These are phyloP conservation scores for Chrysanthemum seticuspe DNA, from an alignment of 129 eudicot species.

Conservation along the genomic window DNA sequence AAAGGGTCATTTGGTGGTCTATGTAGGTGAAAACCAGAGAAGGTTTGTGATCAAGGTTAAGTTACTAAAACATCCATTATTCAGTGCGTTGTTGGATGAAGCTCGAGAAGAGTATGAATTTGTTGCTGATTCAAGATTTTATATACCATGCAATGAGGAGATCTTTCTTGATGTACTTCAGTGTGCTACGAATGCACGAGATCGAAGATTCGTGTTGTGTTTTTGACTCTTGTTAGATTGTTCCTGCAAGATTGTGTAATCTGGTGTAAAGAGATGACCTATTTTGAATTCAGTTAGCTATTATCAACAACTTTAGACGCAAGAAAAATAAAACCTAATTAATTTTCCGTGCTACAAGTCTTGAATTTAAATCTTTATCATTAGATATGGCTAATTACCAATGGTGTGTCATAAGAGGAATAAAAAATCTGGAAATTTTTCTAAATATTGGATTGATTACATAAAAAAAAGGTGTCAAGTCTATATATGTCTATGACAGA, in stretches of 20 bases:
- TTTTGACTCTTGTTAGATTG: slow-evolving; percentile 26
- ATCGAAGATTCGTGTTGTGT: slow-evolving; percentile 30
- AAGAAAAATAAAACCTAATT: slow-evolving; percentile 11
- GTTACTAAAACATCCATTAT: slow-evolving; percentile 71
- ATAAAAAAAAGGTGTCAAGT: too few species aligned
- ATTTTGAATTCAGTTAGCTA: neutral
- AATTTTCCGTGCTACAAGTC: neutral
- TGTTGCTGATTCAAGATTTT: slow-evolving; percentile 49
- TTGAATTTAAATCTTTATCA: neutral
- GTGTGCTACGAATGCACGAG: slow-evolving; percentile 44
- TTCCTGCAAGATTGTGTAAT: slow-evolving; percentile 20
- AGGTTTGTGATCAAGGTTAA: slow-evolving; percentile 71
- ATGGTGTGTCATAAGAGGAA: neutral
- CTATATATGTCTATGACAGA: too few species aligned
- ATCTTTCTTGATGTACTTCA: slow-evolving; percentile 57
- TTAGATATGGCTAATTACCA: neutral
- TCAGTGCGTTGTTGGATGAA: slow-evolving; percentile 72
- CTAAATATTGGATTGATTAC: too few species aligned
- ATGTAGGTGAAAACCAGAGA: slow-evolving; percentile 67
- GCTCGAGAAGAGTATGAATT: slow-evolving; percentile 67
- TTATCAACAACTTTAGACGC: slow-evolving; percentile 9
- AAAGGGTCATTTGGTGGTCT: slow-evolving; percentile 89
- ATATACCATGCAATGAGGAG: slow-evolving; percentile 77
- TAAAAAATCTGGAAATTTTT: neutral
- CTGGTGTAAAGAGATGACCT: slow-evolving; percentile 21